Base-by-base conservation (phyloP, 352 stramenopile genomes). In the Phytopythium ostracodes region DNA sequence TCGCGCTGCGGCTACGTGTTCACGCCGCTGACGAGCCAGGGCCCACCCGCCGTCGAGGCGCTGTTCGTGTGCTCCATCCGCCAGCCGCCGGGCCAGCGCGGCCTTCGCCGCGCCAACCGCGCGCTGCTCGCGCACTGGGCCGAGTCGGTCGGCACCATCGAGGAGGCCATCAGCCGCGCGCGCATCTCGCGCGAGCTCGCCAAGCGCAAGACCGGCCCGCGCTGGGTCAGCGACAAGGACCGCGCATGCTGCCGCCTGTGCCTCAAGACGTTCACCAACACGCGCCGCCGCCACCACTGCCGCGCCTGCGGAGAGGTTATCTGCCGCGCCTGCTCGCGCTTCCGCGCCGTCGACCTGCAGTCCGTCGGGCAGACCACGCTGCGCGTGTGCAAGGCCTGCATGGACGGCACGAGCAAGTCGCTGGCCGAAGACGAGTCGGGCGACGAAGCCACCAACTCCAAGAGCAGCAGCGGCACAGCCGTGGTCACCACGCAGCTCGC, bases 251-350 rank as follows among this genome's bases (percentile, higher is more conserved):
- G 85, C 63, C 81, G 91, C 55, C 64, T 94, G 49, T 94, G 85
- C 46, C 70, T 94, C 22, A 92, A 91, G 73, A 89, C 79, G 12
- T 94, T 94, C 63, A 87, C 79, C 29, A 90, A 82, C 68, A 91
- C 83, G 53, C 68, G 85, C 5, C 79, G 85, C 27, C 87, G 88
- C 64, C 85, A 94, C 61, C 85, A 94, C 68, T 92, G 83, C 65
- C 80, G 85, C 22, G 80, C 79, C 1, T 94, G 85, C 46, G 83
- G 85, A n/a, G 85, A 94, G 70, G 87, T 94, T 61, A 94, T 94
- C 56, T 94, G 85, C 62, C 76, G 82, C 55, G 73, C 70, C 42
- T 94, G 85, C 60, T 92, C 81, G n/a, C 59, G 91, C 20, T 89
- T 89, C 71, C 88, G 91, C 63, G 83, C 71, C 25, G 84, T 92